Evolutionary conservation across 1,284 basidiomycete genomes (phyloP), one percentile per base, ranked within the genome.

Genomic region (Cutaneotrichosporon dermatis): DNA sequence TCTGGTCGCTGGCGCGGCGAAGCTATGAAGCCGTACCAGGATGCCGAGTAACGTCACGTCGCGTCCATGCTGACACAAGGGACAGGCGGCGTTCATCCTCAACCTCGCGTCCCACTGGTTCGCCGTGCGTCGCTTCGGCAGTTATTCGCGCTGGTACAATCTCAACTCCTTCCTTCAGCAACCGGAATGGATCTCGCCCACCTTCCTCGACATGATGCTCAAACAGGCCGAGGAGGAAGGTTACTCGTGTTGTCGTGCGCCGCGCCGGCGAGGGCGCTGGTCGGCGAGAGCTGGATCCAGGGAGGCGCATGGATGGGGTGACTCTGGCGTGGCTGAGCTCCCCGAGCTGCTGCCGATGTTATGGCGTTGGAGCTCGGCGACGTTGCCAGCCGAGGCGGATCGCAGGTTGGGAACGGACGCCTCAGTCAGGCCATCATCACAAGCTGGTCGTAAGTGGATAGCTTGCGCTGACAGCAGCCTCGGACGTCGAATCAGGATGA

Each of bases 91-190:
- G 2, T 97, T 94, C 76, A 87, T 97, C 60, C 83, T 97, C 50
- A 92, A 97, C 74, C 84, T 88, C 53, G 81, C 87, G 43, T 86
- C 88, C 56, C 92, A 95, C 72, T 96, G 92, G 92, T 90, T 90
- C 73, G 86, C 90, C 1, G 81, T 95, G 25, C 86, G 92, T 42
- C 85, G 89, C 25, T 95, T 94, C 70, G 62, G 49, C 71, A 76
- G 65, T 79, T 81, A 54, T 65, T 79, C 79, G 76, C 49, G 86
- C 80, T 96, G 92, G 90, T 96, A 91, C 80, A 93, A 95, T 76
- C 82, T 97, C 33, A 91, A 96, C 74, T 93, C 90, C 8, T 88
- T 84, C 70, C 80, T 87, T 13, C 64, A 80, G 25, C 70, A 78
- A 10, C 91, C 93, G 5, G 85, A 90, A 75, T 92, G 90, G 88